phyloP scores from a whole-genome alignment of 179 eudicot genomes.

The Spergularia azorica region DNA sequence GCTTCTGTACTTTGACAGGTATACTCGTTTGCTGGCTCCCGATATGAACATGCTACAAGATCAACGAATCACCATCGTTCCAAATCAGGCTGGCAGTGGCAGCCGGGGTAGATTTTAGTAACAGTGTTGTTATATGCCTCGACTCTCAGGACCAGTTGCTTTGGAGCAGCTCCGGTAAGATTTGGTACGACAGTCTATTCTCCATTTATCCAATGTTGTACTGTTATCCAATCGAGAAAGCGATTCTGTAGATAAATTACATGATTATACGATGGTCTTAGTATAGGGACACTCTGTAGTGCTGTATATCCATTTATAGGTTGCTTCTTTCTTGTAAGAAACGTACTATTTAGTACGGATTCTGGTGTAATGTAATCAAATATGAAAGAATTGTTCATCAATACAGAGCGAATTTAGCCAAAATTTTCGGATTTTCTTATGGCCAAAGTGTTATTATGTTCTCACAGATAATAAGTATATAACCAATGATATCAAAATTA shows the following conservation, averaged over 20 bases:
- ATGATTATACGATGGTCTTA: not conserved
- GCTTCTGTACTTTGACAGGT: constrained; percentile 93
- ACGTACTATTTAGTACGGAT: too few relatives aligned
- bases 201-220: not conserved
- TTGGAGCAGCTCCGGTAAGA: not conserved
- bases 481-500: constrained; percentile 15
- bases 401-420: too few relatives aligned
- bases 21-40: constrained; percentile 94
- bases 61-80: constrained; percentile 74
- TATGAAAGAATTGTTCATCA: too few relatives aligned
- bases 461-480: not conserved
- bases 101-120: constrained; percentile 20
- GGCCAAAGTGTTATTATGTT: not conserved
- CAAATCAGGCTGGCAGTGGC: constrained; percentile 47
- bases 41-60: constrained; percentile 94
- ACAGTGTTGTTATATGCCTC: not conserved
- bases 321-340: too few relatives aligned
- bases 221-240: not conserved
- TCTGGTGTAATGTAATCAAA: too few relatives aligned
- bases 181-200: constrained; percentile 3
- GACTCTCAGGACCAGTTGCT: not conserved
- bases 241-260: constrained; percentile 5
- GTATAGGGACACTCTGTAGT: constrained; percentile 12
- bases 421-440: too few relatives aligned
- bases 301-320: not conserved